These are phyloP conservation scores for Trifolium fragiferum DNA, from an alignment of 306 rosid species.

Conservation along the genomic window DNA sequence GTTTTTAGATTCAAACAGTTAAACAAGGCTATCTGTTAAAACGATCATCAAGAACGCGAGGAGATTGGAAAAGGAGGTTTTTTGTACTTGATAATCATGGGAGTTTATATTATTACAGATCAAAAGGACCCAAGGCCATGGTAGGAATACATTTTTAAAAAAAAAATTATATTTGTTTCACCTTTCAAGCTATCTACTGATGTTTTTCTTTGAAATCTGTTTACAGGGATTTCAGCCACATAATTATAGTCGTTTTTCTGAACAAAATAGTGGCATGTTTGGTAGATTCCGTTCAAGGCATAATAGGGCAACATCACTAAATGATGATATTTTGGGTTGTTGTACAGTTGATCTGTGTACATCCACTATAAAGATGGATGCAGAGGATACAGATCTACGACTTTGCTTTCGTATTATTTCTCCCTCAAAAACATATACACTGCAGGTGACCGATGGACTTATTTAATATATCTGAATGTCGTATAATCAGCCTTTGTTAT, in stretches of 20 bases:
- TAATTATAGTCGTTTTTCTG: slow-evolving; percentile 64
- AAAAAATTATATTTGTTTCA: slow-evolving; percentile 14
- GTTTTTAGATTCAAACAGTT: slow-evolving; percentile 68
- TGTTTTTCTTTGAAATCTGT: slow-evolving; percentile 39
- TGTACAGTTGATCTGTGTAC: slow-evolving; percentile 77
- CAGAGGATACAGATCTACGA: slow-evolving; percentile 89
- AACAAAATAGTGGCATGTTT: slow-evolving; percentile 81
- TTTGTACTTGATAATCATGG: slow-evolving; percentile 87
- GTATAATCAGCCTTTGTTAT: slow-evolving; percentile 4
- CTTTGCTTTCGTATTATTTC: slow-evolving; percentile 98
- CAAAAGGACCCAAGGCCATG: slow-evolving; percentile 72
- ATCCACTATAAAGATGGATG: slow-evolving; percentile 92
- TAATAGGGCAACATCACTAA: slow-evolving; percentile 60
- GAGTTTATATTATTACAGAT: slow-evolving; percentile 73
- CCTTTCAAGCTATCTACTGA: slow-evolving; percentile 31
- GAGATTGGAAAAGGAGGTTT: slow-evolving; percentile 96
- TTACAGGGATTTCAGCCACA: slow-evolving; percentile 73
- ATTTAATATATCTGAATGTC: slow-evolving; percentile 31
- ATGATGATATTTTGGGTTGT: slow-evolving; percentile 77
- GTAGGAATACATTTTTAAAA: slow-evolving; percentile 54
- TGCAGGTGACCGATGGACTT: slow-evolving; percentile 75
- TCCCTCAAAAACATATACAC: slow-evolving; percentile 76
- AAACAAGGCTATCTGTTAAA: slow-evolving; percentile 93
- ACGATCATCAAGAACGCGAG: slow-evolving; percentile 79
- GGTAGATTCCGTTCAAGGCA: slow-evolving; percentile 90